Percentiles rank a stretch among this genome's conserved stretches.
phyloP scores from a whole-genome alignment of 2,329 filamentous ascomycete genomes.

The Neofusicoccum ribis region DNA sequence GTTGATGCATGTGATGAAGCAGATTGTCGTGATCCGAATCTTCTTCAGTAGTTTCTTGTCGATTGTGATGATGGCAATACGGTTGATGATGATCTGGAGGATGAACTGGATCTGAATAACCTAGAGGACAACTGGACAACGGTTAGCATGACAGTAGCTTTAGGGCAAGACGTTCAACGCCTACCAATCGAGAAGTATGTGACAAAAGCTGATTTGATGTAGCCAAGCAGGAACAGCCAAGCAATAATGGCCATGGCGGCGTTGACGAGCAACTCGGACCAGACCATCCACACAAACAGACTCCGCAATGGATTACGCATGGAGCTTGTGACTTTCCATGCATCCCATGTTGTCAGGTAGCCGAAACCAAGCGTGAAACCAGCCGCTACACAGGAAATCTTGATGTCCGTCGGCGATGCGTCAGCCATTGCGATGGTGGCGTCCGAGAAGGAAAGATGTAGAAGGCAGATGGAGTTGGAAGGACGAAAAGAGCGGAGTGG shows the following conservation, averaged over 20 bases:
- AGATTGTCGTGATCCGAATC: constrained; percentile 23
- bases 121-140: constrained; percentile 37
- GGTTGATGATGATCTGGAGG: constrained; percentile 32
- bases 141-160: not conserved
- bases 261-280: constrained; percentile 47
- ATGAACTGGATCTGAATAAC: constrained; percentile 41
- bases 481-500: not conserved
- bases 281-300: constrained; percentile 46
- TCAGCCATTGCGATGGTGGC: not conserved
- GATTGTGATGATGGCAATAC: constrained; percentile 29
- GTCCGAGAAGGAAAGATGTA: not conserved
- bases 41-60: constrained; percentile 20
- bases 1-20: constrained; percentile 29
- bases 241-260: constrained; percentile 41
- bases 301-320: constrained; percentile 1
- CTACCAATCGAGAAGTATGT: not conserved
- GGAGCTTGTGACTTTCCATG: not conserved
- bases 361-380: constrained; percentile 9
- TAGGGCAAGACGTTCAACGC: not conserved
- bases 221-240: constrained; percentile 43
- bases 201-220: constrained; percentile 33
- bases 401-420: not conserved
- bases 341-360: constrained; percentile 15
- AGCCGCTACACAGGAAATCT: not conserved
- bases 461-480: not conserved